These are phyloP conservation scores for Exutisphaerella laricina DNA, from an alignment of 2,329 filamentous ascomycete species.

Conservation along the genomic window DNA sequence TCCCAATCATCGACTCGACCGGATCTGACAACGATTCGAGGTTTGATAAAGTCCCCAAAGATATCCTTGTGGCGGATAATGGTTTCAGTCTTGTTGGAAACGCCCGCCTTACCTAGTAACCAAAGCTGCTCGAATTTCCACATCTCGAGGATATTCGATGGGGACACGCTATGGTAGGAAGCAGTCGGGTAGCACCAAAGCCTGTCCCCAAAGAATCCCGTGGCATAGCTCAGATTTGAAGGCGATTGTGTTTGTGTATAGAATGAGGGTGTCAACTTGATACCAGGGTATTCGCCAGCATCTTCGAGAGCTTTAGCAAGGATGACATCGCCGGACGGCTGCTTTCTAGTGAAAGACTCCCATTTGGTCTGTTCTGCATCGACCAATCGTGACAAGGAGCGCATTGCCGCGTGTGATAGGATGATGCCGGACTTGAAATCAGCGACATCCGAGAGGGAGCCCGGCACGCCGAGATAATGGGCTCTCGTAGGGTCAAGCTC, in stretches of 20 bases:
- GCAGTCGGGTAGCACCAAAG: constrained; percentile 29
- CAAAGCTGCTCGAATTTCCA: constrained; percentile 29
- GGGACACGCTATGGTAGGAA: constrained; percentile 25
- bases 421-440: constrained; percentile 40
- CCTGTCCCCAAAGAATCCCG: constrained; percentile 20
- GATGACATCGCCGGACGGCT: constrained; percentile 26
- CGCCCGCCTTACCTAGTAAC: constrained; percentile 17
- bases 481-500: constrained; percentile 40
- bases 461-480: constrained; percentile 48
- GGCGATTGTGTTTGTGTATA: constrained; percentile 32
- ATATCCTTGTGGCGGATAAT: constrained; percentile 23
- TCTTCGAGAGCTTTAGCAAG: constrained; percentile 23
- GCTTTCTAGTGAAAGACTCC: constrained; percentile 20
- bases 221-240: constrained; percentile 35
- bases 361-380: constrained; percentile 33
- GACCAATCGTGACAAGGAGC: constrained; percentile 34
- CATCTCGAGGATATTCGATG: constrained; percentile 19
- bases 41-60: constrained; percentile 24
- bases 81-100: background rate
- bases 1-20: constrained; percentile 26
- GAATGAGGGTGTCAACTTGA: constrained; percentile 19
- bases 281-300: constrained; percentile 18
- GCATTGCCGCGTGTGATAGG: constrained; percentile 38
- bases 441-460: constrained; percentile 40
- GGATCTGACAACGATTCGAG: constrained; percentile 18